These are phyloP conservation scores for Suillus alpinus DNA, from an alignment of 768 basidiomycete species.

Conservation along the genomic window DNA sequence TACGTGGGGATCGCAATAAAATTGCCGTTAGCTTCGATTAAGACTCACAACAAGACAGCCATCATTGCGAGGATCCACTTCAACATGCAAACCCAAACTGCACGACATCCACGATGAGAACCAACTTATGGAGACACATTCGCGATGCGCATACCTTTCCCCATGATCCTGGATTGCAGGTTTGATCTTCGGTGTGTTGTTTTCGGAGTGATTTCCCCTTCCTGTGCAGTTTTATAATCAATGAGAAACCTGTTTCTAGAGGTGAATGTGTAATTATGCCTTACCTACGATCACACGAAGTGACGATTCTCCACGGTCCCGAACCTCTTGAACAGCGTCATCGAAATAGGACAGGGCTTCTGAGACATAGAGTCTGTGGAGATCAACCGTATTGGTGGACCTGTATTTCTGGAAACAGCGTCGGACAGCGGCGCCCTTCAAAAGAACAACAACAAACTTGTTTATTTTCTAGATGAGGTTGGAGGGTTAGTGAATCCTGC, in stretches of 20 bases:
- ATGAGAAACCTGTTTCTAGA: neutral
- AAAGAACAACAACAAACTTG: neutral
- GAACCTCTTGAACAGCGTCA: constrained; percentile 58
- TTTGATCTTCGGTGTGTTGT: constrained; percentile 74
- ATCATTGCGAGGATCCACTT: constrained; percentile 70
- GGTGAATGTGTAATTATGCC: constrained; percentile 18
- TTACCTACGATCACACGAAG: constrained; percentile 78
- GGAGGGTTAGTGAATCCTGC: neutral
- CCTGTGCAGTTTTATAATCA: constrained; percentile 34
- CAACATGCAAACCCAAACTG: constrained; percentile 61
- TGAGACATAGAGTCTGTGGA: constrained; percentile 85
- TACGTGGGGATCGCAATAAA: neutral
- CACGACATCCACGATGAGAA: neutral
- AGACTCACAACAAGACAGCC: constrained; percentile 72
- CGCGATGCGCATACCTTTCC: constrained; percentile 48
- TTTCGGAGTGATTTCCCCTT: constrained; percentile 79
- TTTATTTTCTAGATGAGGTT: constrained; percentile 2
- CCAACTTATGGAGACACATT: neutral
- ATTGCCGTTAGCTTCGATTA: neutral
- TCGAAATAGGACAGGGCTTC: constrained; percentile 80
- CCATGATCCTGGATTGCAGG: constrained; percentile 84
- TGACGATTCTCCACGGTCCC: constrained; percentile 50
- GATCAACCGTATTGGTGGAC: constrained; percentile 68
- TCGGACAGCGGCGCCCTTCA: neutral
- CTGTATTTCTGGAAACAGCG: constrained; percentile 23